Evolutionary conservation across 768 basidiomycete genomes (phyloP).

Genomic region (Mycena galopus): DNA sequence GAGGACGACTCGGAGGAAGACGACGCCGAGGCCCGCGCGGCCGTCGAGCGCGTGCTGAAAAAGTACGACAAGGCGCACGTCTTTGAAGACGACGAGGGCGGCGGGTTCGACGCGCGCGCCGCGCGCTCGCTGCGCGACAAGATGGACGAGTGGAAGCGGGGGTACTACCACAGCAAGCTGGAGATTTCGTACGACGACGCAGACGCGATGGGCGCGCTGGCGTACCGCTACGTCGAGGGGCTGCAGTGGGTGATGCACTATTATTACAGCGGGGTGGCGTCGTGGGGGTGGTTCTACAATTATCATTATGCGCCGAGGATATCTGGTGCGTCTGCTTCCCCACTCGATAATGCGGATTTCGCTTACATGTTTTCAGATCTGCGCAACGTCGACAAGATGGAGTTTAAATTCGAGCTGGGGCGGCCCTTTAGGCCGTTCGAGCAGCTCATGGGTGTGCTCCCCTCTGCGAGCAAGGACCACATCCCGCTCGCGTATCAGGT

Average conservation of each 20-base stretch:
- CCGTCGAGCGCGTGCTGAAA: constrained; percentile 84
- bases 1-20: constrained; percentile 69
- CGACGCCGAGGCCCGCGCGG: constrained; percentile 78
- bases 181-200: constrained; percentile 82
- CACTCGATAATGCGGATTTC: background rate
- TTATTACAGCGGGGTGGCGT: constrained; percentile 96
- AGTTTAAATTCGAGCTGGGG: constrained; percentile 90
- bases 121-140: constrained; percentile 81
- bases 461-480: constrained; percentile 89
- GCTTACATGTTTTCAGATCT: constrained; percentile 48
- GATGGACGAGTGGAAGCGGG: constrained; percentile 93
- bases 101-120: constrained; percentile 83
- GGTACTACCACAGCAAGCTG: constrained; percentile 94
- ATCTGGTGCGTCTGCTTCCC: constrained; percentile 73
- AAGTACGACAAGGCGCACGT: constrained; percentile 93
- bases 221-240: constrained; percentile 90
- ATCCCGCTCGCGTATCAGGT: constrained; percentile 91
- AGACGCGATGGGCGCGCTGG: constrained; percentile 75
- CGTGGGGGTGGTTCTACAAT: constrained; percentile 99
- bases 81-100: constrained; percentile 75
- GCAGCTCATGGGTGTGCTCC: constrained; percentile 98
- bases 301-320: constrained; percentile 98
- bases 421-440: constrained; percentile 93
- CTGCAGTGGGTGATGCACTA: constrained; percentile 99
- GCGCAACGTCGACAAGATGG: constrained; percentile 83